Conservation (phyloP, 495 filamentous ascomycete genomes). For the Penicillium cosmopolitanum region DNA sequence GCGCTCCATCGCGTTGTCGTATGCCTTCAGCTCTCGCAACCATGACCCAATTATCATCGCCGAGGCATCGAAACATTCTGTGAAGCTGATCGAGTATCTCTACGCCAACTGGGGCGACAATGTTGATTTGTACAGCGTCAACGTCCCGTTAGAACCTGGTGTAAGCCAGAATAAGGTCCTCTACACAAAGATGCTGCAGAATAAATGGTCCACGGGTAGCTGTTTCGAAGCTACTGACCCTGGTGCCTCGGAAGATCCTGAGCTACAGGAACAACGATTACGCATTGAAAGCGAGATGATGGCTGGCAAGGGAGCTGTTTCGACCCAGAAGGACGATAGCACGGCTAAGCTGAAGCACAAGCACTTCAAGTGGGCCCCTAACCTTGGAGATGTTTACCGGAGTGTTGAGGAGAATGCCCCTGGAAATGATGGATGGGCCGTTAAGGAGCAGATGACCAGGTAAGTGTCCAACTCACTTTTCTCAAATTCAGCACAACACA, state of each 20-base stretch:
- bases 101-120: slow-evolving; percentile 71
- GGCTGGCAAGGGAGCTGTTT: slow-evolving; percentile 24
- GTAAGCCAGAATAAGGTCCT: slow-evolving; percentile 69
- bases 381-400: slow-evolving; percentile 81
- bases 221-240: slow-evolving; percentile 74
- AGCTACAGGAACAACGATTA: slow-evolving; percentile 64
- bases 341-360: slow-evolving; percentile 63
- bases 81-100: slow-evolving; percentile 77
- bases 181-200: slow-evolving; percentile 84
- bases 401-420: slow-evolving; percentile 78
- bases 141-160: slow-evolving; percentile 77
- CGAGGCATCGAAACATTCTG: slow-evolving; percentile 68
- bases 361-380: slow-evolving; percentile 93
- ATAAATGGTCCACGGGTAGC: slow-evolving; percentile 79
- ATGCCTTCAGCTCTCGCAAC: slow-evolving; percentile 80
- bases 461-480: slow-evolving; percentile 41
- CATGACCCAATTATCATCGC: slow-evolving; percentile 80
- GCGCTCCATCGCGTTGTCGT: slow-evolving; percentile 79
- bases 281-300: slow-evolving; percentile 59
- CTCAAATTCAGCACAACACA: background rate
- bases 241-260: slow-evolving; percentile 41
- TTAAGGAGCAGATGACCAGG: slow-evolving; percentile 88
- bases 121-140: slow-evolving; percentile 84
- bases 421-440: slow-evolving; percentile 94
- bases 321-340: slow-evolving; percentile 16